These are phyloP conservation scores for Schwanniomyces yamadae DNA, from an alignment of 805 yeast genomes.

Conservation along the genomic window DNA sequence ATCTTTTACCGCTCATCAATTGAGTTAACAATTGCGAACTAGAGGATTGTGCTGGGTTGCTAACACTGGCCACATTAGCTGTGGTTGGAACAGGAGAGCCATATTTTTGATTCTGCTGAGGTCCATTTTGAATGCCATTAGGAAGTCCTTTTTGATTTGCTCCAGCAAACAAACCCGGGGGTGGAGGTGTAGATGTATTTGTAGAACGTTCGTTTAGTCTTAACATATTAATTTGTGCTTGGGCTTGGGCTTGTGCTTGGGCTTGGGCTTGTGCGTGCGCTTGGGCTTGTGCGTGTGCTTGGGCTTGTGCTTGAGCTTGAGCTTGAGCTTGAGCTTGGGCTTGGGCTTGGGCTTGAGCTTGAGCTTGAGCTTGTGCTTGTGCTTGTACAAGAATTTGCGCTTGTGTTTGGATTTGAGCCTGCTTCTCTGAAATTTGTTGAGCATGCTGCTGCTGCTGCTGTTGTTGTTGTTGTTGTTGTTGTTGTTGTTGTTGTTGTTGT, in stretches of 20 bases:
- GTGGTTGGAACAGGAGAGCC: constrained; percentile 4
- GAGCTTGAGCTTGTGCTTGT: constrained; percentile 5
- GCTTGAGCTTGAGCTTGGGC: constrained; percentile 6
- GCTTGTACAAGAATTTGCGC: constrained; percentile 1
- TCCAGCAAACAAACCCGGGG: constrained; percentile 62
- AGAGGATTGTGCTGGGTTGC: constrained; percentile 44
- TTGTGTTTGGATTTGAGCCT: constrained; percentile 9
- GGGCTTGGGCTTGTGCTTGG: constrained; percentile 11
- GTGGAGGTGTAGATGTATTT: constrained; percentile 60
- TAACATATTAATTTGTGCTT: constrained; percentile 26
- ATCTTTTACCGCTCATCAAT: constrained; percentile 75
- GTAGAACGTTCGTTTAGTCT: constrained; percentile 30
- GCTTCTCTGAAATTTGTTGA: no score
- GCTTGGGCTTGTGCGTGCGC: constrained; percentile 3
- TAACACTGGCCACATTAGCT: constrained; percentile 9
- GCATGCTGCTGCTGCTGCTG: constrained; percentile 25
- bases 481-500: constrained; percentile 26
- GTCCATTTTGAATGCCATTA: background rate
- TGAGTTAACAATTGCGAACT: constrained; percentile 82
- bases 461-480: constrained; percentile 32
- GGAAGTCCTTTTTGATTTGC: constrained; percentile 10
- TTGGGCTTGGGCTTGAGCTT: constrained; percentile 12
- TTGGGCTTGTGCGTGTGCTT: constrained; percentile 1
- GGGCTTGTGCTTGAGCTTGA: constrained; percentile 5
- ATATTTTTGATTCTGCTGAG: background rate